Conservation (phyloP, 148 eudicot species). For the Rhododendron simsii region DNA sequence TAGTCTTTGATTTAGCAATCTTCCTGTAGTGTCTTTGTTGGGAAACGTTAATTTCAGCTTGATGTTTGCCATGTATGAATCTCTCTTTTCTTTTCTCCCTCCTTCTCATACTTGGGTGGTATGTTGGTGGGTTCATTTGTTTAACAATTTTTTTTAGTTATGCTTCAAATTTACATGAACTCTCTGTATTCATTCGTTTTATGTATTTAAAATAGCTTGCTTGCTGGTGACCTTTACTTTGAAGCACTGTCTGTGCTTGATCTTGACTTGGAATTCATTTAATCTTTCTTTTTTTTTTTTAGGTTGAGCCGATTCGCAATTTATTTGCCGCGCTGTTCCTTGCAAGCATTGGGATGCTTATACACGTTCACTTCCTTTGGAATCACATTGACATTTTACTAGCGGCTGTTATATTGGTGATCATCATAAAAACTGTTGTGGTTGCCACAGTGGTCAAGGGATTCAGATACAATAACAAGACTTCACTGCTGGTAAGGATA, state of each 20-base stretch:
- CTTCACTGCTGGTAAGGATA: constrained; percentile 76
- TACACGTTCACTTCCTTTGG: constrained; percentile 98
- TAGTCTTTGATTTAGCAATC: not conserved
- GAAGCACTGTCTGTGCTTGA: not conserved
- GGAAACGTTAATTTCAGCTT: not conserved
- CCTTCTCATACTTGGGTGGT: not conserved
- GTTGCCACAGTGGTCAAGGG: constrained; percentile 76
- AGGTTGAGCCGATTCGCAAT: constrained; percentile 98
- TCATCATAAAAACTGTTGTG: constrained; percentile 72
- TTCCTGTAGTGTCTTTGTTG: not conserved
- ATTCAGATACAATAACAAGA: constrained; percentile 83
- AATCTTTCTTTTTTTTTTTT: constrained; percentile 20
- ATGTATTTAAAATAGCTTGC: not conserved
- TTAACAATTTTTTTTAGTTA: not conserved
- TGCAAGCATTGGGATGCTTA: constrained; percentile 99
- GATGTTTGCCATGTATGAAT: constrained; percentile 1
- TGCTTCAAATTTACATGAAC: not conserved
- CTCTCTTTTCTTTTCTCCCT: not conserved
- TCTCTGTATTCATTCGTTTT: not conserved
- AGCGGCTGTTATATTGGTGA: constrained; percentile 85
- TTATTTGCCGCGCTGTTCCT: constrained; percentile 98
- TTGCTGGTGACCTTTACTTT: not conserved
- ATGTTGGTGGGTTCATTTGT: not conserved
- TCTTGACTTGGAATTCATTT: not conserved
- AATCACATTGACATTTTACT: constrained; percentile 94